Base-by-base conservation (phyloP, 2,329 filamentous ascomycete species). In the Hymenoscyphus fructigenus region DNA sequence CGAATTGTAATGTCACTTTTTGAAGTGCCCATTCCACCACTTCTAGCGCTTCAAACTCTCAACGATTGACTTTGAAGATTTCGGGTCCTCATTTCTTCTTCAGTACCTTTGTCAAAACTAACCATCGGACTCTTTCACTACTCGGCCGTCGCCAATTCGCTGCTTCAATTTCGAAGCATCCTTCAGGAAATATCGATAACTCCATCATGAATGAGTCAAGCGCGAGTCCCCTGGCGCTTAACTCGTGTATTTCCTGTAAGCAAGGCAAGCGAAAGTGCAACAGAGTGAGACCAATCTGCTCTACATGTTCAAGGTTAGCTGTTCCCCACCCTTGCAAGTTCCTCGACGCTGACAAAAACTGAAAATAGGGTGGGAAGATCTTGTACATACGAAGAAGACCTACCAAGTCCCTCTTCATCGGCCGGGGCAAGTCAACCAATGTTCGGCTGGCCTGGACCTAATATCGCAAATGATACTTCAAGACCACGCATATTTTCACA, bases 251-350 rank as follows among this genome's bases (percentile, higher is more conserved):
- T 2, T 59, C 57, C 6, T 66, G 65, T 36, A 66, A 65, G 56
- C 44, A 58, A 34, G 53, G 61, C 15, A 67, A 67, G 41, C 63
- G 63, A 29, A 67, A 67, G 58, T 65, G 63, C 12, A 59, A 63
- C 32, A 63, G 34, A 59, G 41, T 15, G 34, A 38, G 41, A n/a
- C 63, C 65, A 32, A 41, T 36, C 5, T 65, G 66, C 44, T 65
- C 63, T 14, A 67, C 57, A 9, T 65, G 65, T 53, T 38, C 58
- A 6, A 55, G 63, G 66, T 63, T 57, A 36, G 44, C 36, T 14
- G 10, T 7, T 47, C 36, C 23, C 26, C n/a, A 4, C 17, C 36
- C 28, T 29, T 57, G 15, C 15, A 10, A 60, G 34, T 44, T n/a
- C 17, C 15, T 20, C 41, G n/a, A 9, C 23, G n/a, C 44, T 47